Evolutionary conservation across 2,329 filamentous ascomycete species (phyloP).

Genomic region (Penicillium sp.): DNA sequence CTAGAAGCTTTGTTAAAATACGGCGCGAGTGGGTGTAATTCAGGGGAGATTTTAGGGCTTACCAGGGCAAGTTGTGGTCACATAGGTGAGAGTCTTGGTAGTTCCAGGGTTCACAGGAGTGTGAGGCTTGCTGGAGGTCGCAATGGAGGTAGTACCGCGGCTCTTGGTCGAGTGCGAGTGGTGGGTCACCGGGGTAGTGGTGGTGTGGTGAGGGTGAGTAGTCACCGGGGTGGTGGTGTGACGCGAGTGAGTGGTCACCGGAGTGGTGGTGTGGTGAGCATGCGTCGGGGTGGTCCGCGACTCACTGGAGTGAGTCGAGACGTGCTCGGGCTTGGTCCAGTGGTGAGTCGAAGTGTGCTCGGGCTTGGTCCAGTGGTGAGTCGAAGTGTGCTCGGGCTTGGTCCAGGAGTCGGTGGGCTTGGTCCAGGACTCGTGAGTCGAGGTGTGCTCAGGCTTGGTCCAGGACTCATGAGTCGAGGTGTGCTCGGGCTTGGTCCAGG

Average conservation of each 20-base stretch:
- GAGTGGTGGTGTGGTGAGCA: background rate
- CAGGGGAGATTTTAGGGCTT: slow-evolving; percentile 12
- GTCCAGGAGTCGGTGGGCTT: slow-evolving; percentile 3
- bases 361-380: slow-evolving; percentile 3
- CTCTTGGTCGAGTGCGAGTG: background rate
- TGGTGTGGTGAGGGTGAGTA: background rate
- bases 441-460: background rate
- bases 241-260: slow-evolving; percentile 1
- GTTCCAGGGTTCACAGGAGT: slow-evolving; percentile 16
- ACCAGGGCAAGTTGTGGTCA: slow-evolving; percentile 39
- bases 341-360: background rate
- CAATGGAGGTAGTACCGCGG: background rate
- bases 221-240: slow-evolving; percentile 8
- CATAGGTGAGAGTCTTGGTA: slow-evolving; percentile 34
- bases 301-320: background rate
- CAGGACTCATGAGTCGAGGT: slow-evolving; percentile 1
- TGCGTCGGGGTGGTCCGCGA: slow-evolving; percentile 11
- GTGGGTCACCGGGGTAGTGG: slow-evolving; percentile 4
- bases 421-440: slow-evolving; percentile 4
- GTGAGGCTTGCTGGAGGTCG: slow-evolving; percentile 17
- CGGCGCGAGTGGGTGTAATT: background rate
- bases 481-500: slow-evolving; percentile 4
- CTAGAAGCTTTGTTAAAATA: slow-evolving; percentile 17
- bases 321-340: slow-evolving; percentile 3
- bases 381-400: background rate